phyloP scores from a whole-genome alignment of 2,329 filamentous ascomycete genomes.

The Colletotrichum trifolii region DNA sequence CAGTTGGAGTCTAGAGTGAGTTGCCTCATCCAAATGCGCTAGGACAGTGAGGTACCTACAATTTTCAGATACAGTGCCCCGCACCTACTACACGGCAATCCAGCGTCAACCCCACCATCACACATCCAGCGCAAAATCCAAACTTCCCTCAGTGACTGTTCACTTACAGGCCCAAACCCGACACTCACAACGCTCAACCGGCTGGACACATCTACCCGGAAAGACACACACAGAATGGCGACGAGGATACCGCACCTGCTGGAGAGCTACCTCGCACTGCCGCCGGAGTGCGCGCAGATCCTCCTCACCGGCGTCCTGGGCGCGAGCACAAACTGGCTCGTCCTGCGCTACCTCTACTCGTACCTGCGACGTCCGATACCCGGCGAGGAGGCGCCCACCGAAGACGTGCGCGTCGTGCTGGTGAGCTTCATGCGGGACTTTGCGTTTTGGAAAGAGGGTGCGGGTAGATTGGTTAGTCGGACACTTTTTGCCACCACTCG shows the following conservation, averaged over 20 bases:
- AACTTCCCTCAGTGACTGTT: background rate
- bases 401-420: constrained; percentile 70
- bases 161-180: constrained; percentile 8
- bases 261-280: constrained; percentile 70
- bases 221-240: constrained; percentile 49
- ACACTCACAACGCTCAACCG: background rate
- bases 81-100: constrained; percentile 7
- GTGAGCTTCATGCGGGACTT: constrained; percentile 86
- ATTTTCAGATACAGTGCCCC: constrained; percentile 11
- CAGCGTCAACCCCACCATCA: constrained; percentile 15
- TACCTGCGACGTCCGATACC: constrained; percentile 46
- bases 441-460: constrained; percentile 81
- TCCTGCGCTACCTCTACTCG: constrained; percentile 66
- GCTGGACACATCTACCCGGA: background rate
- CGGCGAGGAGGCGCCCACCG: constrained; percentile 29
- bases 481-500: constrained; percentile 20
- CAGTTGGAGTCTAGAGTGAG: no score
- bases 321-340: constrained; percentile 73
- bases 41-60: background rate
- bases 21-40: background rate
- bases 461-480: constrained; percentile 70
- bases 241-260: constrained; percentile 71
- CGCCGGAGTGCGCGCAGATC: constrained; percentile 68
- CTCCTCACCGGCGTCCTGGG: constrained; percentile 76
- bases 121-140: constrained; percentile 6